Evolutionary conservation across 1,284 basidiomycete genomes (phyloP).

Genomic region (Ustilago lituana): DNA sequence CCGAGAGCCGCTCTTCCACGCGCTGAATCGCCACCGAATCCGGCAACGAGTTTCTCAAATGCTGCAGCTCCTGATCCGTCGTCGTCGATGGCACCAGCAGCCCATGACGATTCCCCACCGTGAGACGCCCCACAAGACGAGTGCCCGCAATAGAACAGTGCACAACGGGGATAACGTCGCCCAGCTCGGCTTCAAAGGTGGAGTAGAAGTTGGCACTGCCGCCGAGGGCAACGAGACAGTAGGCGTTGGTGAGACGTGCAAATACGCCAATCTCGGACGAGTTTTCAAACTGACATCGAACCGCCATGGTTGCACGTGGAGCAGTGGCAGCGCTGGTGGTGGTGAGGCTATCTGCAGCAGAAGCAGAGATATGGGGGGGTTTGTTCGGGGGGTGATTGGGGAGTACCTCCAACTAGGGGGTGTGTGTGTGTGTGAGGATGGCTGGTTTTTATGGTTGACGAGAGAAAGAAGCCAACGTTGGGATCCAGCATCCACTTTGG

Average conservation of each 20-base stretch:
- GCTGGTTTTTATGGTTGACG: conserved; percentile 16
- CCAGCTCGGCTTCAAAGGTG: conserved; percentile 92
- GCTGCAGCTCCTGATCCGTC: conserved; percentile 97
- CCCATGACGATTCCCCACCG: conserved; percentile 88
- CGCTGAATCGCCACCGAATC: conserved; percentile 91
- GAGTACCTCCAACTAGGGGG: too few species aligned
- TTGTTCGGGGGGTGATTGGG: too few species aligned
- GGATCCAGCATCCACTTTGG: too few species aligned
- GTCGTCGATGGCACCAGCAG: conserved; percentile 94
- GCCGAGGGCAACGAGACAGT: conserved; percentile 76
- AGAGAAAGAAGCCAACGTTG: neutral
- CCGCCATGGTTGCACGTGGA: conserved; percentile 39
- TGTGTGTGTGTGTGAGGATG: too few species aligned
- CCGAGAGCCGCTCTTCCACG: conserved; percentile 94
- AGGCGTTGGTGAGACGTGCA: conserved; percentile 84
- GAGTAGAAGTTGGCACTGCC: conserved; percentile 99
- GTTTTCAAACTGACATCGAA: conserved; percentile 81
- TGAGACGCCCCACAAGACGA: conserved; percentile 90
- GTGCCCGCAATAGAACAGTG: conserved; percentile 96
- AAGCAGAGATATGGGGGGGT: neutral
- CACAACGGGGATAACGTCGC: conserved; percentile 93
- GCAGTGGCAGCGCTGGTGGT: conserved; percentile 1
- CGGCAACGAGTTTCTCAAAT: conserved; percentile 94
- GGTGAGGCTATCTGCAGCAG: conserved; percentile 4
- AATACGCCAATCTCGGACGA: conserved; percentile 90